Percentiles rank a stretch among this genome's conserved stretches.
Conservation (phyloP, 2,329 filamentous ascomycete genomes). For the Allantophomopsis cytisporea region DNA sequence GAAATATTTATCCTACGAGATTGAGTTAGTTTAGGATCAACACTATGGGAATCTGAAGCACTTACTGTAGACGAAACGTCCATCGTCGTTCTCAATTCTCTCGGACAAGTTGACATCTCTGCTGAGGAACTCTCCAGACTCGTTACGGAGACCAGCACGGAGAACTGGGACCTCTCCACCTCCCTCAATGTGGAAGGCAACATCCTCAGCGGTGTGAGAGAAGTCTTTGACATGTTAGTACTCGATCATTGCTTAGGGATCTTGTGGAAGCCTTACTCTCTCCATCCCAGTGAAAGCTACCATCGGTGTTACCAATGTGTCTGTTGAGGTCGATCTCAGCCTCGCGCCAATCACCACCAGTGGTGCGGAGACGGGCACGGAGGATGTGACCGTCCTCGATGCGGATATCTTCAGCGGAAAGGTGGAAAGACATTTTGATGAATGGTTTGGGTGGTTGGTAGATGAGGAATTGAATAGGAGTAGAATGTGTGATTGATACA, state of each 20-base stretch:
- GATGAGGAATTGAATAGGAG: too few relatives aligned
- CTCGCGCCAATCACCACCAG: conserved; percentile 24
- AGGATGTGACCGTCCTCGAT: conserved; percentile 37
- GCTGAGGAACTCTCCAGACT: conserved; percentile 17
- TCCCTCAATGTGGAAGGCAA: conserved; percentile 24
- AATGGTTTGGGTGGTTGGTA: too few relatives aligned
- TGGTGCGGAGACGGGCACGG: conserved; percentile 29
- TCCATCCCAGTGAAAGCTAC: conserved; percentile 25
- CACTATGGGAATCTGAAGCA: background rate
- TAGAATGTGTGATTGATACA: too few relatives aligned
- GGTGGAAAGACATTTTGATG: conserved; percentile 30
- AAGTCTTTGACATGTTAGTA: conserved; percentile 14
- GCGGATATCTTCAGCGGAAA: conserved; percentile 28
- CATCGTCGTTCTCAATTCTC: conserved; percentile 25
- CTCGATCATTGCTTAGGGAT: too few relatives aligned
- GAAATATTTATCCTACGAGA: too few relatives aligned
- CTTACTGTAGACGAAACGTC: conserved; percentile 23
- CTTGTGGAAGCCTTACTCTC: conserved; percentile 2
- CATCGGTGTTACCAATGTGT: conserved; percentile 37
- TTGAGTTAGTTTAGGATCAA: too few relatives aligned
- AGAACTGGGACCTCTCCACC: conserved; percentile 25
- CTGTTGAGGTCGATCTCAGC: conserved; percentile 41
- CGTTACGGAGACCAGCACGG: conserved; percentile 20
- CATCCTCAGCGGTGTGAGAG: conserved; percentile 19
- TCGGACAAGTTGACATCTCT: conserved; percentile 28